phyloP scores from a whole-genome alignment of 148 eudicot genomes.

The Rheum nobile region DNA sequence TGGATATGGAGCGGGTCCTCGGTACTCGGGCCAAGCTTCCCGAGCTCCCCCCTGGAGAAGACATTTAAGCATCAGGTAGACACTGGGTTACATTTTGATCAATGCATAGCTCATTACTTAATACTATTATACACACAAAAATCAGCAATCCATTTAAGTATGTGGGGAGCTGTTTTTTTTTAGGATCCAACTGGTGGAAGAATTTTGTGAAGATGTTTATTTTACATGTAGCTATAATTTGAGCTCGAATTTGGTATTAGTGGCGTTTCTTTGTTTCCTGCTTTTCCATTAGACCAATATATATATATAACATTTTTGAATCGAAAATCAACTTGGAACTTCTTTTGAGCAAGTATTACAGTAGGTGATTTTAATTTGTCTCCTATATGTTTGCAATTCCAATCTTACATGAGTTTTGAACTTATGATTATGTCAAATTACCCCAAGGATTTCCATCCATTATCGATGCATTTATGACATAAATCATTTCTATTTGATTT shows the following conservation, averaged over 20 bases:
- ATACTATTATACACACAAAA: not conserved
- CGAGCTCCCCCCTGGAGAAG: constrained; percentile 75
- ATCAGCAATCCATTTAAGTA: not conserved
- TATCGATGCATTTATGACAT: too few relatives aligned
- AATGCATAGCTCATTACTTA: not conserved
- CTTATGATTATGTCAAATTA: too few relatives aligned
- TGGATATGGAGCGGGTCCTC: constrained; percentile 77
- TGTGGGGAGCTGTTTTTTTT: not conserved
- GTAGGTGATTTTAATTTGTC: too few relatives aligned
- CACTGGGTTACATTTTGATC: not conserved
- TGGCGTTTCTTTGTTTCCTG: not conserved
- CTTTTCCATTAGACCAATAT: not conserved
- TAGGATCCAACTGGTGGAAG: not conserved
- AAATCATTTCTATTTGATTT: too few relatives aligned
- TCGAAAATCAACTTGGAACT: too few relatives aligned
- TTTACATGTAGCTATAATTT: not conserved
- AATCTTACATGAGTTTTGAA: too few relatives aligned
- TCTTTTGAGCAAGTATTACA: too few relatives aligned
- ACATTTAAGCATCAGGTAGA: constrained; percentile 19
- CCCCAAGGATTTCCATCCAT: too few relatives aligned
- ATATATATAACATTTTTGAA: too few relatives aligned
- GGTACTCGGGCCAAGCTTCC: constrained; percentile 61
- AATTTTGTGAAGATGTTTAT: not conserved
- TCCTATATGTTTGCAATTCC: too few relatives aligned
- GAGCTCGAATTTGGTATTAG: not conserved